A percentile compares a stretch with the other conserved stretches of the same genome.
Conservation (phyloP, 2,329 filamentous ascomycete species). For the Ophiostoma populinum region DNA sequence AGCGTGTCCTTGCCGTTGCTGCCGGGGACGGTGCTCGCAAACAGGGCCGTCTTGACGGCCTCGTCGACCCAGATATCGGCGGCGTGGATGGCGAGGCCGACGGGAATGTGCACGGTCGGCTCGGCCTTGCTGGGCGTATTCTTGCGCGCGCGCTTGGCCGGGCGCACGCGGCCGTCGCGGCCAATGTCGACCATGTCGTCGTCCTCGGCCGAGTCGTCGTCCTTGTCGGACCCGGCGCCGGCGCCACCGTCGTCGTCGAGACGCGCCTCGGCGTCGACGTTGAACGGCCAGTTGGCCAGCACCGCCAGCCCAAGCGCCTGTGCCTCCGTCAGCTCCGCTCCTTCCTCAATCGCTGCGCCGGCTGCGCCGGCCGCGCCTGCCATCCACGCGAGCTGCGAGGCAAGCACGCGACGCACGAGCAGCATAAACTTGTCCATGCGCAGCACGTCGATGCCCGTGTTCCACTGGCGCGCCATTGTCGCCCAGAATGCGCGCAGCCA, state of each 20-base stretch:
- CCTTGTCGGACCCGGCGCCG: conserved; percentile 19
- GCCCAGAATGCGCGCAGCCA: conserved; percentile 54
- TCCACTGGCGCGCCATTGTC: conserved; percentile 53
- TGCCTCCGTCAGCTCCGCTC: conserved; percentile 1
- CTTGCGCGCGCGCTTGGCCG: conserved; percentile 12
- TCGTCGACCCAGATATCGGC: conserved; percentile 73
- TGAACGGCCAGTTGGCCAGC: conserved; percentile 25
- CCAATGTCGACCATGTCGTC: neutral
- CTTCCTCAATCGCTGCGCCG: neutral
- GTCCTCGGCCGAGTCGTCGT: neutral
- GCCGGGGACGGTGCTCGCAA: neutral
- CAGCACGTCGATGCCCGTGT: conserved; percentile 50
- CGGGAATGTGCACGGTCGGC: conserved; percentile 38
- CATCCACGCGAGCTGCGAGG: conserved; percentile 44
- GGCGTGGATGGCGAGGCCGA: conserved; percentile 73
- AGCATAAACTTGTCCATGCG: conserved; percentile 88
- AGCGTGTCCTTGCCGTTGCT: conserved; percentile 23
- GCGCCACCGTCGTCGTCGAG: conserved; percentile 22
- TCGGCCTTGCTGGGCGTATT: conserved; percentile 11
- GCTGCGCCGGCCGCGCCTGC: conserved; percentile 13
- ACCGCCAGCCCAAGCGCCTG: conserved; percentile 21
- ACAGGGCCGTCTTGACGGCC: conserved; percentile 19
- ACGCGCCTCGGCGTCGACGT: conserved; percentile 17
- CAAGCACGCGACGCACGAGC: conserved; percentile 62
- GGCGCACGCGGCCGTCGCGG: conserved; percentile 14